Base-by-base conservation (phyloP, 345 rosid genomes). In the Eucalyptus paniculata region DNA sequence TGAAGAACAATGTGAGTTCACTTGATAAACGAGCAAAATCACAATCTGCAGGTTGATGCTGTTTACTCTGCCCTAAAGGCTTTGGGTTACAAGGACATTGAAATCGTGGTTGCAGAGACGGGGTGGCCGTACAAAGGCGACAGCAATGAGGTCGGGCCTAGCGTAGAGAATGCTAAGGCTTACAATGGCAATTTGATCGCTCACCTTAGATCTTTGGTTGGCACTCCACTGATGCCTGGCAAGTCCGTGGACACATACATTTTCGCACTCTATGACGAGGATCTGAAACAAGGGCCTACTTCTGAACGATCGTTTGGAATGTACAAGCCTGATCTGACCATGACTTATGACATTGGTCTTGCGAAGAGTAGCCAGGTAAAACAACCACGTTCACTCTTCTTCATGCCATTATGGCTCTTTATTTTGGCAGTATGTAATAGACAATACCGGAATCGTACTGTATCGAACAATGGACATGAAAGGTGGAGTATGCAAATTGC, bases 141-240 rank as follows among this genome's bases (percentile, higher is more conserved):
- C 87, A 50, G 93, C 58, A 95, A 92, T 87, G 99, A 98, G 92
- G 96, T 91, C 42, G 99, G 99, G 17, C 89, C 98, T 3, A 90
- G 96, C 80, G 87, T 96, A 23, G 99, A 96, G 91, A 98, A 97
- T 90, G 99, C 99, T 8, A 96, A 92, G 94, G 98, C 97, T 69
- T 98, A 95, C 90, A 96, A 95, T 11, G 99, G 99, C 89, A 97
- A 97, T 90, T 90, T 98, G 95, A 93, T 98, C 85, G 93, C 95
- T 54, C 99, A 95, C 90, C 94, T 98, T 12, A 93, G 93, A 92
- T 96, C 99, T 12, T 92, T 93, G 95, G 95, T 89, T 62, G 99
- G 99, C 53, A 97, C 99, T 54, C 99, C 99, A 47, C 91, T 97
- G 89, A 97, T 97, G 99, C 99, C 99, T 40, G 97, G 98, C 87